Evolutionary conservation across 192 early-diverging fungal species (phyloP), one percentile per base, ranked within the genome.

Genomic region (Dissophora ornata): DNA sequence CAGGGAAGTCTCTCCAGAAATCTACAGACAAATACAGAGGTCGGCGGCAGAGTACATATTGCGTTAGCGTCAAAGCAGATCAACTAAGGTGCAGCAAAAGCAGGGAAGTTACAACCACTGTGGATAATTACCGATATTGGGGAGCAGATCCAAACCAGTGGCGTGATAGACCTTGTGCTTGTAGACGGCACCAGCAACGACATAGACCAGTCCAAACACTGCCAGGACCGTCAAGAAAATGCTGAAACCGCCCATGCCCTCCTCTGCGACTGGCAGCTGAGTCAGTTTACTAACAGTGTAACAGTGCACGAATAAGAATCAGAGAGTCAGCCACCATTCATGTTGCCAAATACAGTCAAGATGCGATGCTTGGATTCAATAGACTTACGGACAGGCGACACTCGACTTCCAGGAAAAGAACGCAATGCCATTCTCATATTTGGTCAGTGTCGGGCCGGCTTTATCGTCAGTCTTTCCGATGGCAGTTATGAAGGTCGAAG

Each of bases 1-100:
- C 45, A 3, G 73, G 73, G 38, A 77, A 77, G 21, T 77, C 73
- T 62, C 53, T 67, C 64, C 63, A 67, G 40, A 77, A 77, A 16
- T 67, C 73, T 77, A 34, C 4, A 28, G 60, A 19, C 12, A 57
- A 12, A 10, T 6, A 16, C 22, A 4, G 57, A 46, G 41, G 33
- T 12, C n/a, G n/a, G 29, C 0, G 16, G 33, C 4, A 55, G 32
- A 19, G 12, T 8, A 21, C 5, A 8, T 22, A 9, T 55, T 55
- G 19, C 36, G 36, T n/a, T n/a, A n/a, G n/a, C 10, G 18, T 10
- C 8, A 13, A 15, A 13, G 50, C 4, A 9, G 24, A 29, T 29
- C 30, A 8, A 52, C n/a, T n/a, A n/a, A n/a, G n/a, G n/a, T n/a
- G n/a, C n/a, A n/a, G n/a, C n/a, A n/a, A n/a, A n/a, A n/a, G n/a